Evolutionary conservation across 352 stramenopile species (phyloP).

Genomic region (Globisporangium spinosum): DNA sequence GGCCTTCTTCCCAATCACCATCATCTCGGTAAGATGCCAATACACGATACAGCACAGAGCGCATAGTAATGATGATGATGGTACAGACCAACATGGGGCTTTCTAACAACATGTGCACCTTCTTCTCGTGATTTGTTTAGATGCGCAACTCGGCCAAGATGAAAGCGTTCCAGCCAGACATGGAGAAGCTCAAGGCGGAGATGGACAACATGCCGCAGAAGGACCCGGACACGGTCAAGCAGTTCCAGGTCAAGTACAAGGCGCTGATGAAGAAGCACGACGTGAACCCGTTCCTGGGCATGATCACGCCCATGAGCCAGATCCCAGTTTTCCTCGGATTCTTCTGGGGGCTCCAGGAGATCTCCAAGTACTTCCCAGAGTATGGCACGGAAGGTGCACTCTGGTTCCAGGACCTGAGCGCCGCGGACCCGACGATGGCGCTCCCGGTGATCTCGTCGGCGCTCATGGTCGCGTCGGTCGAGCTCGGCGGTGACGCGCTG

Average conservation of each 20-base stretch:
- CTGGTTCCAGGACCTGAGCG: constrained; percentile 82
- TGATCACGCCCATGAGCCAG: constrained; percentile 69
- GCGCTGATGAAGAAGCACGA: constrained; percentile 81
- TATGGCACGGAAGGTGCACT: constrained; percentile 71
- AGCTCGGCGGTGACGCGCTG: constrained; percentile 69
- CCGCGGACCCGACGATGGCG: constrained; percentile 61
- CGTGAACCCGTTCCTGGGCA: constrained; percentile 71
- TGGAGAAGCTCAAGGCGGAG: constrained; percentile 74
- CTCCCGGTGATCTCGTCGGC: constrained; percentile 79
- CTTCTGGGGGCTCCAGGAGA: constrained; percentile 80
- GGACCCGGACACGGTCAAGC: constrained; percentile 43
- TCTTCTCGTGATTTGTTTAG: constrained; percentile 22
- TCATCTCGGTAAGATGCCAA: constrained; percentile 59
- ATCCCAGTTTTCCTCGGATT: constrained; percentile 84
- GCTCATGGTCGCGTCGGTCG: constrained; percentile 74
- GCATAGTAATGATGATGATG: neutral
- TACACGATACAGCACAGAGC: neutral
- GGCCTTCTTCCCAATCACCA: constrained; percentile 68
- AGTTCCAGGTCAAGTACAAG: constrained; percentile 75
- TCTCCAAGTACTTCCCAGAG: constrained; percentile 77
- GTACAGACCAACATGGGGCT: neutral
- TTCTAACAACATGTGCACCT: constrained; percentile 5
- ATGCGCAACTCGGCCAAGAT: constrained; percentile 85
- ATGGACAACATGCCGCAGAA: constrained; percentile 51
- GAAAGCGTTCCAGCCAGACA: constrained; percentile 77